Percentiles rank a stretch among this genome's conserved stretches.
These are phyloP conservation scores for Penicillium frequentans DNA, from an alignment of 2,329 filamentous ascomycete genomes.

Conservation along the genomic window DNA sequence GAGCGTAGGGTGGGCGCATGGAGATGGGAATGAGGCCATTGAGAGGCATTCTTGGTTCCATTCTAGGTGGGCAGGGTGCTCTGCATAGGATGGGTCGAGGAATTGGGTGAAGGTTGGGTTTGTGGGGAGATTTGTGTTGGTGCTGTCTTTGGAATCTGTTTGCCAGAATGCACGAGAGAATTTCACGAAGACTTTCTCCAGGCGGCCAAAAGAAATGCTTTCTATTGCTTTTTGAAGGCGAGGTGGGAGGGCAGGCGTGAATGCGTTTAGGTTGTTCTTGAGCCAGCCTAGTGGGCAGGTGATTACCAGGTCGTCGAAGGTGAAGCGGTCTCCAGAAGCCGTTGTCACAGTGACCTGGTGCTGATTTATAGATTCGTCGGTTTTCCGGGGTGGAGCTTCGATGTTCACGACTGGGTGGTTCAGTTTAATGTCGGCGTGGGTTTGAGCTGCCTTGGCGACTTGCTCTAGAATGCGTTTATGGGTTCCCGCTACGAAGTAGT, in stretches of 20 bases:
- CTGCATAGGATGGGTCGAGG: slow-evolving; percentile 68
- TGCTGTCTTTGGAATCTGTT: slow-evolving; percentile 15
- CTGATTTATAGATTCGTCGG: not conserved
- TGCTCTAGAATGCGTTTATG: slow-evolving; percentile 58
- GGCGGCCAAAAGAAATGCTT: slow-evolving; percentile 48
- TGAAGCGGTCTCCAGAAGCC: slow-evolving; percentile 31
- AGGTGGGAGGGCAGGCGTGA: slow-evolving; percentile 46
- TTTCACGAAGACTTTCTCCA: slow-evolving; percentile 58
- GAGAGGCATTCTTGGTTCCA: slow-evolving; percentile 81
- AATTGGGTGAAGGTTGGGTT: slow-evolving; percentile 72
- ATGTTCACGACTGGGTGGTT: slow-evolving; percentile 46
- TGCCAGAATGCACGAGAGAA: slow-evolving; percentile 79
- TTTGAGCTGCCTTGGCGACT: slow-evolving; percentile 50
- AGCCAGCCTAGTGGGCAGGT: slow-evolving; percentile 57
- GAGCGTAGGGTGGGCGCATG: slow-evolving; percentile 71
- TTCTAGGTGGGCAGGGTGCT: slow-evolving; percentile 58
- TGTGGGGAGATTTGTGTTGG: slow-evolving; percentile 23
- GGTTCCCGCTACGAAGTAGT: slow-evolving; percentile 62
- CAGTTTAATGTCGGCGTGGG: slow-evolving; percentile 52
- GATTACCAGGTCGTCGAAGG: slow-evolving; percentile 54
- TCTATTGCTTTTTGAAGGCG: slow-evolving; percentile 48
- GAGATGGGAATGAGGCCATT: slow-evolving; percentile 63
- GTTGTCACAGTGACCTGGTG: slow-evolving; percentile 49
- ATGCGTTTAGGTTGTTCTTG: slow-evolving; percentile 48
- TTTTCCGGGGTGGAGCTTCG: slow-evolving; percentile 26